phyloP scores from a whole-genome alignment of 768 basidiomycete species.

The Calocybe cyanea region DNA sequence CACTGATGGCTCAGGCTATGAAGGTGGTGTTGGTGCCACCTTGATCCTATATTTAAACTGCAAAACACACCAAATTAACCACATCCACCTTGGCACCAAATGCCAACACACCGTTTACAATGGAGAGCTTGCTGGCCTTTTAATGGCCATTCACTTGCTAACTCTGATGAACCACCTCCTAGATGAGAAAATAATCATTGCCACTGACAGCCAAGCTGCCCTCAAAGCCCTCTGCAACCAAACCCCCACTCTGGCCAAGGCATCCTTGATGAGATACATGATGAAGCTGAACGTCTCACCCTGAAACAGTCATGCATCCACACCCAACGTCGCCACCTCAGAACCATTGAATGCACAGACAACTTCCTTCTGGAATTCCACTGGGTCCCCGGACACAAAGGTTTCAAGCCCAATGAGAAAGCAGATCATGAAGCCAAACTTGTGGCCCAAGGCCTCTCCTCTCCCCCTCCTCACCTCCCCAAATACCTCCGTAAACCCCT shows the following conservation, averaged over 20 bases:
- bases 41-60: conserved; percentile 1
- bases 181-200: not conserved
- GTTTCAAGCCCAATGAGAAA: conserved; percentile 10
- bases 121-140: conserved; percentile 1
- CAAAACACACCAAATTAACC: not conserved
- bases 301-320: not conserved
- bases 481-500: too few relatives aligned
- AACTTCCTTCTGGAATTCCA: conserved; percentile 1
- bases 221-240: conserved; percentile 4
- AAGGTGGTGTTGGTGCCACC: conserved; percentile 7
- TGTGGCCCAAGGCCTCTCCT: not conserved
- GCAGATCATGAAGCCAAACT: too few relatives aligned
- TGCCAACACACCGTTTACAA: conserved; percentile 6
- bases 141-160: not conserved
- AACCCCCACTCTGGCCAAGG: conserved; percentile 6
- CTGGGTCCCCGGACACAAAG: conserved; percentile 4
- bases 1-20: conserved; percentile 7
- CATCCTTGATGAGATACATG: conserved; percentile 4
- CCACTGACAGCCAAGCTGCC: conserved; percentile 5
- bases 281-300: not conserved
- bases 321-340: not conserved
- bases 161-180: not conserved
- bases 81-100: conserved; percentile 4
- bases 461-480: too few relatives aligned
- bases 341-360: not conserved